Conservation (phyloP, 257 asterid genomes). For the Nicotiana otophora region DNA sequence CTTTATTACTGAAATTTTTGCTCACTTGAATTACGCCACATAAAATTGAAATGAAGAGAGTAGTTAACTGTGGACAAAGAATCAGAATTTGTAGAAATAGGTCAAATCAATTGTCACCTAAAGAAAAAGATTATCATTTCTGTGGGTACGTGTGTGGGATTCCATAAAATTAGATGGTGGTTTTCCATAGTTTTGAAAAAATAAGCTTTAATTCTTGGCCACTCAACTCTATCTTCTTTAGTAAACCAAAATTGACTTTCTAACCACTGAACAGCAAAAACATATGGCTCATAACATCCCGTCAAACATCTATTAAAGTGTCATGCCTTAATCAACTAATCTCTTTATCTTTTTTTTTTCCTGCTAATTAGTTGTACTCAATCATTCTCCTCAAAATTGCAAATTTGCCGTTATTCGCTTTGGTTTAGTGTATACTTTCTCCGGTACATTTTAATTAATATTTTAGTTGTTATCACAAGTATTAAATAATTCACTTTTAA, state of each 20-base stretch:
- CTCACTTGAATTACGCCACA: too few relatives aligned
- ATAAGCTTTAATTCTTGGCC: slow-evolving; percentile 25
- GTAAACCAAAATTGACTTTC: slow-evolving; percentile 22
- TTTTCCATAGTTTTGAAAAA: background rate
- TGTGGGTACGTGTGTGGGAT: background rate
- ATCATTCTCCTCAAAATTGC: background rate
- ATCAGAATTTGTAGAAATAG: background rate
- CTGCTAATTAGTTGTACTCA: background rate
- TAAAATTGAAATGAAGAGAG: too few relatives aligned
- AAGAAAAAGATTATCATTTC: background rate
- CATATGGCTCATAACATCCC: slow-evolving; percentile 21
- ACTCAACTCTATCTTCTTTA: slow-evolving; percentile 18
- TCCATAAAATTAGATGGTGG: slow-evolving; percentile 3
- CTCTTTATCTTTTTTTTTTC: background rate
- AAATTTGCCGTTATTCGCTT: background rate
- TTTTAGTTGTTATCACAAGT: too few relatives aligned
- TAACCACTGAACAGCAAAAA: slow-evolving; percentile 19
- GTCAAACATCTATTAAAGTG: slow-evolving; percentile 23
- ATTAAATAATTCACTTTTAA: too few relatives aligned
- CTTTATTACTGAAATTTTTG: too few relatives aligned
- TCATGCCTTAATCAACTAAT: background rate
- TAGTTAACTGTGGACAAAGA: background rate
- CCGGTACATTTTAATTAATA: too few relatives aligned
- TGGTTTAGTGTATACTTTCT: too few relatives aligned
- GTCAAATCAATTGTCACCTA: background rate